Base-by-base conservation (phyloP, 768 basidiomycete species). In the Xerocomellus intermedius region DNA sequence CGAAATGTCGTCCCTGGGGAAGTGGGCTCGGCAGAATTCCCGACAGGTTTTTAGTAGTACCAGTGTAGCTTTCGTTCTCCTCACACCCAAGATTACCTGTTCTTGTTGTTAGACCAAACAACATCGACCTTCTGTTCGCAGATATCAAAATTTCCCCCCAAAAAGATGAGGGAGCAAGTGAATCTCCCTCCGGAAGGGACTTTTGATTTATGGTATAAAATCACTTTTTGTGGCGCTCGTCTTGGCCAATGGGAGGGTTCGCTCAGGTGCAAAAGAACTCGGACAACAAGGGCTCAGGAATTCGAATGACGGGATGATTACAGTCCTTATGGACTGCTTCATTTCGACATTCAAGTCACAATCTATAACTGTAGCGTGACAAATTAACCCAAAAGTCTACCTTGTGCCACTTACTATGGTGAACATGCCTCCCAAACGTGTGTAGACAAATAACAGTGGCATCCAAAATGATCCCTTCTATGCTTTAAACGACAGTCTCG, bases 401-500 rank as follows among this genome's bases (percentile, higher is more conserved):
- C 9, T 21, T 46, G 41, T 5, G 4, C 5, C 26, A 21, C 49
- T 45, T 45, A 22, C 2, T 38, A 30, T 5, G 14, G n/a, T 13
- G 28, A 22, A 24, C 42, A 8, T 16, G 33, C 8, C 30, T 21
- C 17, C 30, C 8, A 9, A 8, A 22, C 6, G 2, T 16, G 36
- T 16, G n/a, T 32, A 24, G 12, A 48, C 45, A 22, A 22, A 37
- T 4, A 22, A n/a, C 2, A 16, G 37, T 28, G 5, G 12, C 38
- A 26, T 41, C 32, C 19, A 32, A 10, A 38, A 19, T 5, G 21
- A 46, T 30, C 3, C 8, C 21, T 13, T 36, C n/a, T 36, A 46
- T 24, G 10, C 3, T 26, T 60, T 52, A 81, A 22, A 87, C 68
- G 14, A 72, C 62, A 2, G 70, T 72, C 43, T 82, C 74, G 10